Base-by-base conservation (phyloP, 495 filamentous ascomycete species). In the Penicillium lividum region DNA sequence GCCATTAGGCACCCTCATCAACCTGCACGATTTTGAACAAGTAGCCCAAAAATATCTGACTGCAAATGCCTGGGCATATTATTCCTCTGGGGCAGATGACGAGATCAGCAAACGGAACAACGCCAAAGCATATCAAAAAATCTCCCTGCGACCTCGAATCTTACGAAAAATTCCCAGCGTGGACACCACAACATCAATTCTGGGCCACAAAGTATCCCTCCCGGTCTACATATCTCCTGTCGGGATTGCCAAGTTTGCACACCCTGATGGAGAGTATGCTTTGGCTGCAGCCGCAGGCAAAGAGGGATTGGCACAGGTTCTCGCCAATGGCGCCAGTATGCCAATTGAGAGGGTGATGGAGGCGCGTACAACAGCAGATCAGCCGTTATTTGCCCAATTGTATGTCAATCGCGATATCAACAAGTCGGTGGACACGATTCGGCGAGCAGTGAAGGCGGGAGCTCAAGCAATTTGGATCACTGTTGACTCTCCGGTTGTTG, bases 41-140 rank as follows among this genome's bases (percentile, higher is more conserved):
- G 78, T 83, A 0, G 87, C 89, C 5, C 63, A 77, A 11, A 63
- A 67, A 8, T 75, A 75, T 46, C 73, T 89, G 11, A 70, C 80
- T 3, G 69, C 76, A 2, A 91, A 90, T 61, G 88, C 90, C 18
- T 95, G 91, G 91, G 91, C 85, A 7, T 95, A 93, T 69, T 95
- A 94, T 68, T 87, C 84, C 4, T 90, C 87, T 56, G 91, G 86
- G 7, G 90, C 91, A 0, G 91, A 95, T 63, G 92, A 95, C 62
- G 90, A 95, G 74, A 91, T 94, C 73, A 93, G 90, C 5, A 78
- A 92, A 72, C 82, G 87, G 53, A 88, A 93, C 66, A 94, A 93
- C 70, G 86, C 88, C 72, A 80, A 83, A 3, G 89, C 89, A 18
- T 96, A 84, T 72, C 89, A 91, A 65, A 87, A 87, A 54, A 86